Percentiles rank a stretch among this genome's conserved stretches.
Conservation (phyloP, 106 monocot genomes). For the Triglochin maritima region DNA sequence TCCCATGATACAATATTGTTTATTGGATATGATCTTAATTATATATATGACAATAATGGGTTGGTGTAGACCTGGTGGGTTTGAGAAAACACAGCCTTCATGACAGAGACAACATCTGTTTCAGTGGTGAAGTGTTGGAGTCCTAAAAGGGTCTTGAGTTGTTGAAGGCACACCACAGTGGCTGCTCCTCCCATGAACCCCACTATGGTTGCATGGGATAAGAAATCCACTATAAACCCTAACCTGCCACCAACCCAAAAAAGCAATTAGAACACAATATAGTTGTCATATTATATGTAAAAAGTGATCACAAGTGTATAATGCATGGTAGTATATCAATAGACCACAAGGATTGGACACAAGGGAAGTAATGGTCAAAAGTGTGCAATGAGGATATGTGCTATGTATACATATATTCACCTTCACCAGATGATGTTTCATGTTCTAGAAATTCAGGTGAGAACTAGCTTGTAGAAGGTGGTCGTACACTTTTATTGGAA, state of each 20-base stretch:
- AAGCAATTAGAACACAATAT: background rate
- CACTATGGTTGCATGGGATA: constrained; percentile 76
- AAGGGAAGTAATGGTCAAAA: no score
- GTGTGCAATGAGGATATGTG: no score
- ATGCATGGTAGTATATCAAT: no score
- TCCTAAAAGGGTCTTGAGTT: constrained; percentile 64
- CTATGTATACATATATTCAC: no score
- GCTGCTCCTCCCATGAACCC: constrained; percentile 88
- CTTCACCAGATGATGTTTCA: no score
- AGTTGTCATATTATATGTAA: no score
- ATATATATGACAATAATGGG: background rate
- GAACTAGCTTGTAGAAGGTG: no score
- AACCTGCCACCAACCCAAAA: constrained; percentile 27
- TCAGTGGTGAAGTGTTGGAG: constrained; percentile 59
- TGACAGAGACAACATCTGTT: constrained; percentile 64
- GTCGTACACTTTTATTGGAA: no score
- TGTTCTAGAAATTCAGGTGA: no score
- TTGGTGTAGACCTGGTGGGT: constrained; percentile 40
- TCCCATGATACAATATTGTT: no score
- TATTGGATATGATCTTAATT: background rate
- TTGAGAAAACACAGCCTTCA: constrained; percentile 56
- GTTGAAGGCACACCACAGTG: constrained; percentile 77
- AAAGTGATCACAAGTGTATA: no score
- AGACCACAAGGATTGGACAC: no score
- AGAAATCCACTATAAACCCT: constrained; percentile 75